Base-by-base conservation (phyloP, 176 grass and related monocot genomes). In the Oryza brachyantha region DNA sequence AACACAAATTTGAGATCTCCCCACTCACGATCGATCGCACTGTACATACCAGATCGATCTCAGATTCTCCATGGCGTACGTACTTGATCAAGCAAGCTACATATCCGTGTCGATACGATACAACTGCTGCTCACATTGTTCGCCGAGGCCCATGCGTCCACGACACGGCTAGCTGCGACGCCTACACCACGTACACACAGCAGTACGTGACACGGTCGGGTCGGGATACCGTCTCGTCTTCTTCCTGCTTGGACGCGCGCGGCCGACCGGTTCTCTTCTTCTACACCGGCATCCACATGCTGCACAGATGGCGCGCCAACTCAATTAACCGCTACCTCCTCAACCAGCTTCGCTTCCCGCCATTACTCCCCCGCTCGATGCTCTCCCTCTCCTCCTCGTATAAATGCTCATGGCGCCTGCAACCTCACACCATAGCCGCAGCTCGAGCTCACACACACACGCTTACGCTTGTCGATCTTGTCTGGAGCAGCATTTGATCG, bases 301-400 rank as follows among this genome's bases (percentile, higher is more conserved):
- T n/a, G n/a, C n/a, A n/a, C 81, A 59, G 22, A 35, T 62, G 41
- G 19, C 36, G 8, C 13, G 10, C 64, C 64, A 46, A 17, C 1
- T 52, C n/a, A 19, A 78, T 84, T 70, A 84, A 78, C 83, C 54
- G 25, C 82, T 50, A 71, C 73, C 74, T 29, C 22, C 48, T 52
- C 48, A 52, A 52, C 48, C 48, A 52, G 48, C 48, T 52, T 52
- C 48, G 48, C 48, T 52, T 52, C 48, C 48, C 48, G 48, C 5
- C 48, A 52, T 52, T 52, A n/a, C 19, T 52, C 1, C 17, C 1
- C 46, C n/a, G 4, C 2, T 32, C 31, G 3, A 32, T 32, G 5
- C 7, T 29, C 25, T 13, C 13, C 45, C 42, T 8, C 62, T 36
- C n/a, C 52, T 13, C 76, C 16, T 5, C 32, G 21, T 82, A 87